A percentile compares a stretch with the other conserved stretches of the same genome.
phyloP scores from a whole-genome alignment of 2,329 filamentous ascomycete species.

The Colletotrichum caudatum region DNA sequence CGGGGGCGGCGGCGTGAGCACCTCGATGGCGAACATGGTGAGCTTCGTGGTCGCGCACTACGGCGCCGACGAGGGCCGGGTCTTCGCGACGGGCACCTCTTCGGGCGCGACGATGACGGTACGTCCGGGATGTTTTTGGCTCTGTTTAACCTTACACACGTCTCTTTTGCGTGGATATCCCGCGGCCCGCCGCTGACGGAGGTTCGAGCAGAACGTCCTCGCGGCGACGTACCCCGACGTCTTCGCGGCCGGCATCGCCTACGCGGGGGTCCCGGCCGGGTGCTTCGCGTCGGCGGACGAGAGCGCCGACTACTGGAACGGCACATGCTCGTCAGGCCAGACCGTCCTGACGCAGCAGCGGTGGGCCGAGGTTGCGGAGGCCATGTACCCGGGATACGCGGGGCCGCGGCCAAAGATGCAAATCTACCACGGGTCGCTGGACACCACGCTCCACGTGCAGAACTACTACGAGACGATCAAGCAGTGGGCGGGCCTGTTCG shows the following conservation, averaged over 20 bases:
- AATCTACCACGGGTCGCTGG: constrained; percentile 68
- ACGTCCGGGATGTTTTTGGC: neutral
- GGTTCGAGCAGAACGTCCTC: constrained; percentile 54
- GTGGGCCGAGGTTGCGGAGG: constrained; percentile 57
- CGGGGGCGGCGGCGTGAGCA: constrained; percentile 63
- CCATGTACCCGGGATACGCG: constrained; percentile 63
- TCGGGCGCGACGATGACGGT: constrained; percentile 67
- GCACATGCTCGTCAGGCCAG: constrained; percentile 64
- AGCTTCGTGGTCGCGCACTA: constrained; percentile 61
- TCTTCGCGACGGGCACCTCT: constrained; percentile 62
- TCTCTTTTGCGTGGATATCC: no score
- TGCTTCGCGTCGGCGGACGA: constrained; percentile 60
- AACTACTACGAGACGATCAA: constrained; percentile 70
- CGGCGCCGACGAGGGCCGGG: constrained; percentile 57
- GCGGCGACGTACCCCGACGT: constrained; percentile 67
- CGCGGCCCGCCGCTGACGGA: neutral
- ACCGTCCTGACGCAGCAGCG: constrained; percentile 55
- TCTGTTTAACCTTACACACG: no score
- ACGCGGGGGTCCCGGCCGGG: constrained; percentile 67
- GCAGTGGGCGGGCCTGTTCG: constrained; percentile 66
- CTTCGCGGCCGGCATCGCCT: constrained; percentile 64
- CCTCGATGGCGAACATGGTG: constrained; percentile 67
- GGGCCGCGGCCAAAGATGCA: constrained; percentile 68
- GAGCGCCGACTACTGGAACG: constrained; percentile 65
- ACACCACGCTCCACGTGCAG: constrained; percentile 61